Conservation (phyloP, 345 rosid genomes). For the Barbarea vulgaris region DNA sequence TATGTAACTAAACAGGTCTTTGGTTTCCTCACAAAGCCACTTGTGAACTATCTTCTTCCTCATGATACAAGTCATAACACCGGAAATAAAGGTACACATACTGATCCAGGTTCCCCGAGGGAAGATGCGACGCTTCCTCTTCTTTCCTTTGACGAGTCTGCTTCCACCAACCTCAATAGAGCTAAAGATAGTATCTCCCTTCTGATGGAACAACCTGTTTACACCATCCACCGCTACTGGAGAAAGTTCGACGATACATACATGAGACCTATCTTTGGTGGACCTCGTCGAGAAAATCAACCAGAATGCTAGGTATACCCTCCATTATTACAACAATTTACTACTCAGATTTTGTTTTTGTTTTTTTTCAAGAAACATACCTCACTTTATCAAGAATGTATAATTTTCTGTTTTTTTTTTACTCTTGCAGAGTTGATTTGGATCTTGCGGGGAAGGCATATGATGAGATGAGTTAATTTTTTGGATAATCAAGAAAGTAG, state of each 20-base stretch:
- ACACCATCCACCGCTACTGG: constrained; percentile 84
- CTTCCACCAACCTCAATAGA: constrained; percentile 62
- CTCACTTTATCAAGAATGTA: background rate
- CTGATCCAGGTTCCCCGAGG: constrained; percentile 49
- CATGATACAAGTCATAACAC: constrained; percentile 30
- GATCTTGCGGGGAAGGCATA: constrained; percentile 6
- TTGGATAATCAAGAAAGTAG: constrained; percentile 12
- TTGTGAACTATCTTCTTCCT: constrained; percentile 61
- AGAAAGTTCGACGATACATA: constrained; percentile 75
- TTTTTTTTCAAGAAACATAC: background rate
- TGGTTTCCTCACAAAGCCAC: constrained; percentile 86
- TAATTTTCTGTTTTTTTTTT: background rate
- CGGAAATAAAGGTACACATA: background rate
- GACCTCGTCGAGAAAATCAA: constrained; percentile 46
- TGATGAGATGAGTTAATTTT: constrained; percentile 23
- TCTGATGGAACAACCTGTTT: constrained; percentile 77
- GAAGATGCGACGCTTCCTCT: constrained; percentile 66
- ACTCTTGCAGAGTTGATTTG: background rate
- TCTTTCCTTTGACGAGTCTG: constrained; percentile 68
- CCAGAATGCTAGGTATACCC: constrained; percentile 47
- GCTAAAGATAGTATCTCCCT: constrained; percentile 75
- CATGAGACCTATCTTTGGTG: constrained; percentile 93
- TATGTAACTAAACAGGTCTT: constrained; percentile 58
- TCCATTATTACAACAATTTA: background rate
- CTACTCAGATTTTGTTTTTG: background rate